These are phyloP conservation scores for Dryas integrifolia DNA, from an alignment of 331 rosid species.

Conservation along the genomic window DNA sequence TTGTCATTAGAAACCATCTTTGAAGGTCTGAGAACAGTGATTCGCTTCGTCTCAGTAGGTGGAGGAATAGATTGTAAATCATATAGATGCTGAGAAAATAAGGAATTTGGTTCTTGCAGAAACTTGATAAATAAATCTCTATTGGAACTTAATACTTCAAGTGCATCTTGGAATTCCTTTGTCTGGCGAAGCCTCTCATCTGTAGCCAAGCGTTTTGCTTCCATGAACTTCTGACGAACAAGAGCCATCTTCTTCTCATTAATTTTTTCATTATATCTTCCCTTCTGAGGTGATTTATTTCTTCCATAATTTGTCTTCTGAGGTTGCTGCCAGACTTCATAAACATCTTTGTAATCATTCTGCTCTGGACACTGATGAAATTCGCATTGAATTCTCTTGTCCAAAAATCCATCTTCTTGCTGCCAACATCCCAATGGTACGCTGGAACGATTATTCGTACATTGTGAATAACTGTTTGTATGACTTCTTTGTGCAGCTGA, in stretches of 20 bases:
- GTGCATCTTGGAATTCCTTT: conserved; percentile 69
- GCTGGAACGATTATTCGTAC: conserved; percentile 39
- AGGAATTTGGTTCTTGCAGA: conserved; percentile 57
- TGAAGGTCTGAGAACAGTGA: conserved; percentile 82
- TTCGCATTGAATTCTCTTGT: conserved; percentile 45
- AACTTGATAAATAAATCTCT: conserved; percentile 63
- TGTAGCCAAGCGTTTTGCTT: conserved; percentile 61
- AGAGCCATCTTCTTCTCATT: conserved; percentile 62
- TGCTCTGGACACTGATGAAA: conserved; percentile 44
- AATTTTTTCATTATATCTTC: conserved; percentile 44
- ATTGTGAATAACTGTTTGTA: conserved; percentile 47
- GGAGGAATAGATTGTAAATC: conserved; percentile 51
- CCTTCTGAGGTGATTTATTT: conserved; percentile 61
- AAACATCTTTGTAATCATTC: conserved; percentile 47
- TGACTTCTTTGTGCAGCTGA: conserved; percentile 51
- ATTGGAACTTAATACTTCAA: conserved; percentile 81
- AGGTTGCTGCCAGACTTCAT: conserved; percentile 75
- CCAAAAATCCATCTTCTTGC: conserved; percentile 45
- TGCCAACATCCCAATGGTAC: conserved; percentile 49
- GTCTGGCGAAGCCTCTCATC: conserved; percentile 68
- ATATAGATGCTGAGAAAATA: conserved; percentile 50
- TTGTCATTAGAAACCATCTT: conserved; percentile 59
- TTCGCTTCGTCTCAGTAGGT: conserved; percentile 51
- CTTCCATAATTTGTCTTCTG: conserved; percentile 44
- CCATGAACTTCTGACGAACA: conserved; percentile 65